These are phyloP conservation scores for Yamadazyma phyllophila DNA, from an alignment of 805 yeast genomes.

Conservation along the genomic window DNA sequence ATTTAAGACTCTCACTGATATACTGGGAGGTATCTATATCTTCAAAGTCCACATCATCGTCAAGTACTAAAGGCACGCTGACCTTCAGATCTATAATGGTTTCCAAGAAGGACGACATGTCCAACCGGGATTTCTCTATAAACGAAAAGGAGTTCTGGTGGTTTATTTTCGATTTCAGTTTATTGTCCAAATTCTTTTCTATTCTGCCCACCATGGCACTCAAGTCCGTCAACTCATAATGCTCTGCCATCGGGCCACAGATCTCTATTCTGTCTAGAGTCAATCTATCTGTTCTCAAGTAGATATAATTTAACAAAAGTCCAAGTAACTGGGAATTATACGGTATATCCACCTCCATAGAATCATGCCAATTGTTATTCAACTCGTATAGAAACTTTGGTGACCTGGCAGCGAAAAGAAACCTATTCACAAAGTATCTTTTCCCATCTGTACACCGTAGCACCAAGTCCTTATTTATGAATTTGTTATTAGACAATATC, in stretches of 20 bases:
- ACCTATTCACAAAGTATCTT: conserved; percentile 25
- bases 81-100: conserved; percentile 21
- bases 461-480: conserved; percentile 18
- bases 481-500: conserved; percentile 24
- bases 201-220: conserved; percentile 30
- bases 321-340: conserved; percentile 21
- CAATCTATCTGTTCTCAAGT: conserved; percentile 30
- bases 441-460: conserved; percentile 28
- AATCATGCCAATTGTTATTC: conserved; percentile 11
- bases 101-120: conserved; percentile 29
- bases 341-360: conserved; percentile 12
- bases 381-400: conserved; percentile 22
- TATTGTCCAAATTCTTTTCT: conserved; percentile 19
- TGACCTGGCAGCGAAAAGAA: conserved; percentile 35
- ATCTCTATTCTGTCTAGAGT: conserved; percentile 18
- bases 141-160: conserved; percentile 30
- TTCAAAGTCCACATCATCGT: conserved; percentile 29
- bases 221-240: conserved; percentile 36
- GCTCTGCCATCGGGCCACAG: conserved; percentile 21
- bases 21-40: conserved; percentile 22
- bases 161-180: conserved; percentile 26
- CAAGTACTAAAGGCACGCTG: conserved; percentile 11
- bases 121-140: conserved; percentile 34
- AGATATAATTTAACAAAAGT: conserved; percentile 28
- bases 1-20: conserved; percentile 21